phyloP scores from a whole-genome alignment of 2,329 filamentous ascomycete genomes.

The Xylaria multiplex region DNA sequence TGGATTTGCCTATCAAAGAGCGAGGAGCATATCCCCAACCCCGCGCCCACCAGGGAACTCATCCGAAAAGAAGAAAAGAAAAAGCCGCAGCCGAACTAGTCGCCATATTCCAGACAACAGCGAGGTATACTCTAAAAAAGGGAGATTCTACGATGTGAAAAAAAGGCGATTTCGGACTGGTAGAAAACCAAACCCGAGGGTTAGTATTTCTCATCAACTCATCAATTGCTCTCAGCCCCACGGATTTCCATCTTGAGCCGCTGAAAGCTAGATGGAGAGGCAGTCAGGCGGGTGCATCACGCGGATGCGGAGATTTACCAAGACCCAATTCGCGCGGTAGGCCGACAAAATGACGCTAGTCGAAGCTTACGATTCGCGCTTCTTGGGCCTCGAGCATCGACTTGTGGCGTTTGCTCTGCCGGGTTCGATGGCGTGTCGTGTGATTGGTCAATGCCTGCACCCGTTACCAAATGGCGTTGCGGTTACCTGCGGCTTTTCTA shows the following conservation, averaged over 20 bases:
- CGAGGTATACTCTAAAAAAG: not conserved
- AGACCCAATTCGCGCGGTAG: conserved; percentile 9
- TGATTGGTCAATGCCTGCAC: conserved; percentile 47
- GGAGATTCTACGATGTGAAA: not conserved
- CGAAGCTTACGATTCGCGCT: conserved; percentile 20
- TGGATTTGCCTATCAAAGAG: conserved; percentile 7
- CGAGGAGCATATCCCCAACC: conserved; percentile 13
- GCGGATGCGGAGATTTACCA: conserved; percentile 25
- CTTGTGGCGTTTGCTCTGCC: conserved; percentile 27
- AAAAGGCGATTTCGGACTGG: conserved; percentile 23
- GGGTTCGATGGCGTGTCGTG: conserved; percentile 33
- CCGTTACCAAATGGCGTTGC: conserved; percentile 31
- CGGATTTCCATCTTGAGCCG: conserved; percentile 36
- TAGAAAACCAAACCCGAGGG: not conserved
- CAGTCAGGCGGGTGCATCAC: conserved; percentile 19
- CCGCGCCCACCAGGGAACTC: conserved; percentile 5
- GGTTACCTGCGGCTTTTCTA: conserved; percentile 48
- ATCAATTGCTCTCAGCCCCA: conserved; percentile 22
- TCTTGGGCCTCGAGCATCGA: not conserved
- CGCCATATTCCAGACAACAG: not conserved
- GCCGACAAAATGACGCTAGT: conserved; percentile 19
- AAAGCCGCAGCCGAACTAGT: not conserved
- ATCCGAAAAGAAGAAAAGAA: not conserved
- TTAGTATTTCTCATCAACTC: conserved; percentile 3
- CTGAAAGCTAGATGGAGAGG: conserved; percentile 17